Evolutionary conservation across 2,329 filamentous ascomycete genomes (phyloP).

Genomic region (Teratosphaeria epicoccoides): DNA sequence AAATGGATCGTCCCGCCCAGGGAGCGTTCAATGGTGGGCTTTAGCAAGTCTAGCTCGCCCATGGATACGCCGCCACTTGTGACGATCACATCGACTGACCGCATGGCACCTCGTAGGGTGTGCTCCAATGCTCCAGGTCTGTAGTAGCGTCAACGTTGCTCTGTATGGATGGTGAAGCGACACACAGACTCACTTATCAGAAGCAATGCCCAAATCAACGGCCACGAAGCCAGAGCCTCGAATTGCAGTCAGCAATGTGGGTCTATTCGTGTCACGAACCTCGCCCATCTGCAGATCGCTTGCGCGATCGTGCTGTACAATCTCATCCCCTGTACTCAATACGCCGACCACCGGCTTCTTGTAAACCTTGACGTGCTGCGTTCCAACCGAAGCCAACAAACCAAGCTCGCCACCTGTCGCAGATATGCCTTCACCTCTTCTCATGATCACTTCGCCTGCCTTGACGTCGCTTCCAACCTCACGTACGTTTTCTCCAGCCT

Average conservation of each 20-base stretch:
- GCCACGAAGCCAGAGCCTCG: constrained; percentile 64
- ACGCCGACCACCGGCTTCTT: constrained; percentile 71
- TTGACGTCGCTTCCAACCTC: constrained; percentile 83
- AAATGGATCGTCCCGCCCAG: constrained; percentile 93
- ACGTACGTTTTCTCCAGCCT: constrained; percentile 74
- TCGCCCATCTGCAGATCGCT: constrained; percentile 62
- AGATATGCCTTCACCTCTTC: constrained; percentile 71
- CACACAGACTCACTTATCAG: constrained; percentile 45
- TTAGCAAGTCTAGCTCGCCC: constrained; percentile 93
- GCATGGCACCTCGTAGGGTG: constrained; percentile 62
- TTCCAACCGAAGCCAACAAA: constrained; percentile 74
- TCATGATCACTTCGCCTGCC: constrained; percentile 58
- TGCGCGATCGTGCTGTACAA: constrained; percentile 61
- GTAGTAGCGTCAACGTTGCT: constrained; percentile 18
- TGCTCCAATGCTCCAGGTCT: constrained; percentile 63
- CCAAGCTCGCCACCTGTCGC: constrained; percentile 85
- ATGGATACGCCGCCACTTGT: constrained; percentile 94
- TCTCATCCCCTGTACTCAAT: constrained; percentile 88
- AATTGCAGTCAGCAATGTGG: constrained; percentile 71
- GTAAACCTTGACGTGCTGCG: constrained; percentile 59
- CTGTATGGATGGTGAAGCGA: neutral
- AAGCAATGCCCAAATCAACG: constrained; percentile 76
- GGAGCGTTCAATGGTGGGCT: constrained; percentile 84
- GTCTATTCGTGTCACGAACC: constrained; percentile 87
- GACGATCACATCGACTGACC: constrained; percentile 68